phyloP scores from a whole-genome alignment of 2,329 filamentous ascomycete species.

The Penicillium sp. region DNA sequence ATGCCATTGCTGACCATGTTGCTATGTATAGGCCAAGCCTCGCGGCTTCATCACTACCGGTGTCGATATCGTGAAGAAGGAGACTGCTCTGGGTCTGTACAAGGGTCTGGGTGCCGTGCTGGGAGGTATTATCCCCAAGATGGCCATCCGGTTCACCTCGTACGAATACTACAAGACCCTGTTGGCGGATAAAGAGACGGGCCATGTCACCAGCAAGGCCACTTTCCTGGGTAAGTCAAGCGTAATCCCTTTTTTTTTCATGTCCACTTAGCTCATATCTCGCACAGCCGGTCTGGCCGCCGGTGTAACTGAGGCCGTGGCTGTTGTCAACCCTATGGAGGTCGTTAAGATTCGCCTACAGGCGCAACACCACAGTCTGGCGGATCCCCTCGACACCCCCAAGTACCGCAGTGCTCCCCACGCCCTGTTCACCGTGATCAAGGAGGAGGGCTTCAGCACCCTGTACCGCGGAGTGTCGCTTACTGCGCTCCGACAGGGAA shows the following conservation, averaged over 20 bases:
- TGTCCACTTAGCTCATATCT: constrained; percentile 6
- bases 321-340: constrained; percentile 97
- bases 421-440: constrained; percentile 77
- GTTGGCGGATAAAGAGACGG: constrained; percentile 63
- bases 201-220: constrained; percentile 61
- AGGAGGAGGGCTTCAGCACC: constrained; percentile 81
- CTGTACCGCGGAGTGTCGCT: constrained; percentile 91
- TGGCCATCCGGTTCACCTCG: constrained; percentile 97
- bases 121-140: constrained; percentile 95
- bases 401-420: constrained; percentile 95
- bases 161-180: constrained; percentile 93
- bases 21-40: constrained; percentile 54
- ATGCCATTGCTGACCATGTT: constrained; percentile 10
- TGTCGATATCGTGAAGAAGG: constrained; percentile 75
- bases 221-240: constrained; percentile 62
- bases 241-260: not conserved
- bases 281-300: constrained; percentile 73
- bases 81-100: constrained; percentile 90
- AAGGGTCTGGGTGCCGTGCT: constrained; percentile 96
- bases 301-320: constrained; percentile 92
- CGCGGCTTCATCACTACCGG: constrained; percentile 87
- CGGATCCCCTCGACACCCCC: constrained; percentile 88
- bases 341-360: constrained; percentile 98
- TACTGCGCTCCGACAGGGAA: constrained; percentile 88
- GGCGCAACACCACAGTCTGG: constrained; percentile 96